Conservation (phyloP, 306 rosid genomes). For the Castanea mollissima region DNA sequence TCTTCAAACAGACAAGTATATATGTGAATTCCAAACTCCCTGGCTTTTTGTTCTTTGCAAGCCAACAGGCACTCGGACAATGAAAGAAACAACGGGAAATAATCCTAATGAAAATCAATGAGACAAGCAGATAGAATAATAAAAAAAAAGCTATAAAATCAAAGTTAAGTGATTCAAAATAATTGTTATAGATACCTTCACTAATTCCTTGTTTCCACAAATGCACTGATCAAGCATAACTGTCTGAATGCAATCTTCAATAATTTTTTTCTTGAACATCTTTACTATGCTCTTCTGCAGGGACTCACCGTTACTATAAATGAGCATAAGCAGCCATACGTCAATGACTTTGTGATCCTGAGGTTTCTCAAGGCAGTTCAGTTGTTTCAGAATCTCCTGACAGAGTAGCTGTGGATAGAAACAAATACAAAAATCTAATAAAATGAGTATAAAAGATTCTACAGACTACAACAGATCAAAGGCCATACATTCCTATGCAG, state of each 20-base stretch:
- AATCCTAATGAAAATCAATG: constrained; percentile 16
- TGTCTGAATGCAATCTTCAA: constrained; percentile 34
- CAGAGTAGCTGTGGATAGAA: constrained; percentile 22
- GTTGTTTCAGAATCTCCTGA: constrained; percentile 44
- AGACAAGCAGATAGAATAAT: not conserved
- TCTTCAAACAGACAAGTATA: constrained; percentile 35
- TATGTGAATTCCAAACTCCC: constrained; percentile 29
- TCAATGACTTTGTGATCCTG: constrained; percentile 41
- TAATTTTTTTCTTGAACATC: constrained; percentile 33
- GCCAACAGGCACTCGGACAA: constrained; percentile 39
- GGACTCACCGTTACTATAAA: constrained; percentile 40
- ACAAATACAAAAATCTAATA: not conserved
- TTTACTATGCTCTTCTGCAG: constrained; percentile 36
- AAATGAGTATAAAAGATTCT: not conserved
- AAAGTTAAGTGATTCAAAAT: not conserved
- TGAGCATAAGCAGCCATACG: constrained; percentile 41
- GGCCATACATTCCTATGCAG: not conserved
- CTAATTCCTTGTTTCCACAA: constrained; percentile 31
- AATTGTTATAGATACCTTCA: constrained; percentile 16
- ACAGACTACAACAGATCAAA: not conserved
- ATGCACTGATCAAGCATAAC: constrained; percentile 41
- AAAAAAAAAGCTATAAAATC: not conserved
- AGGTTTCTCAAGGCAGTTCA: constrained; percentile 33
- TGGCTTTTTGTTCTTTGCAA: constrained; percentile 37
- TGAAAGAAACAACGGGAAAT: constrained; percentile 32